Evolutionary conservation across 257 asterid species (phyloP).

Genomic region (Lycium ferocissimum): DNA sequence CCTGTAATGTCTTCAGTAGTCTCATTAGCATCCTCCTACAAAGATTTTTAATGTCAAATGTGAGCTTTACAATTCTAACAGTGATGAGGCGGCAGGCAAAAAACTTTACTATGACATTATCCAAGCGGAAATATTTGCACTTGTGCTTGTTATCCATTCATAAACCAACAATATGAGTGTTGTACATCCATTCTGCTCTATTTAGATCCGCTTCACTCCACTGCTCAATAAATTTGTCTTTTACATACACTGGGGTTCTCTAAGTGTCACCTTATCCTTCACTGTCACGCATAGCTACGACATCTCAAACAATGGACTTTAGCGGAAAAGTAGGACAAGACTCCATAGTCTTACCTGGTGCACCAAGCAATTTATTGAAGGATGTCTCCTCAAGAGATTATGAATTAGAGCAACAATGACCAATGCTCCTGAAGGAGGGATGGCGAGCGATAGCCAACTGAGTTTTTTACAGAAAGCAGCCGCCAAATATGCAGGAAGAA

Average conservation of each 20-base stretch:
- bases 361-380: slow-evolving; percentile 89
- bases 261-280: background rate
- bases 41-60: background rate
- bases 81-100: background rate
- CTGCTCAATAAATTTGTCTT: background rate
- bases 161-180: background rate
- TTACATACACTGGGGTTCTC: background rate
- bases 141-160: background rate
- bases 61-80: slow-evolving; percentile 10
- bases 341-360: slow-evolving; percentile 59
- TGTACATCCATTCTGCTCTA: background rate
- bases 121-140: background rate
- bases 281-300: background rate
- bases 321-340: slow-evolving; percentile 2
- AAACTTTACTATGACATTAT: slow-evolving; percentile 18
- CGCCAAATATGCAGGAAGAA: slow-evolving; percentile 95
- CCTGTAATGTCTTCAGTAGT: slow-evolving; percentile 46
- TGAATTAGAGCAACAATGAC: slow-evolving; percentile 81
- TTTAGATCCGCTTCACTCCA: background rate
- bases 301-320: background rate
- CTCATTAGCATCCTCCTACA: slow-evolving; percentile 57
- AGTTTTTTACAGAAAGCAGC: slow-evolving; percentile 92
- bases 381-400: slow-evolving; percentile 94
- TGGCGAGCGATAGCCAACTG: slow-evolving; percentile 79
- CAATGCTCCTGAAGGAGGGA: slow-evolving; percentile 88